Conservation (phyloP, 768 basidiomycete genomes). For the Mycena galopus region DNA sequence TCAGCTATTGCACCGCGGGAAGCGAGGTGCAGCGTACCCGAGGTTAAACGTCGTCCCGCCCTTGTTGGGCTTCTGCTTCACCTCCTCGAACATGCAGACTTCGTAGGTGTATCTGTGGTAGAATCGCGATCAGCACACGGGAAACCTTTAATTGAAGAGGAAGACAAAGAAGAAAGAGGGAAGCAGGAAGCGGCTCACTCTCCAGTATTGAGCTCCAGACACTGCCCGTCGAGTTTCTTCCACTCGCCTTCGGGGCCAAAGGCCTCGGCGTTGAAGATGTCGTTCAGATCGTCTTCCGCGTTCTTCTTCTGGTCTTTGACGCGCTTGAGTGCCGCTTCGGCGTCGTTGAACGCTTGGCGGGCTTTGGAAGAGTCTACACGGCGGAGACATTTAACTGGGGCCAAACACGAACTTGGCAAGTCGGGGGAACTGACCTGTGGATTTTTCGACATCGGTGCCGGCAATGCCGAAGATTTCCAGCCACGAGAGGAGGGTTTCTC, state of each 20-base stretch:
- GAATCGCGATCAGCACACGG: not conserved
- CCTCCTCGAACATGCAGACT: conserved; percentile 91
- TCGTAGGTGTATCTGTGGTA: conserved; percentile 88
- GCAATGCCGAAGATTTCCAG: conserved; percentile 75
- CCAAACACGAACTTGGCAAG: not conserved
- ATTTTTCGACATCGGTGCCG: conserved; percentile 50
- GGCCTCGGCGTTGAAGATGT: conserved; percentile 72
- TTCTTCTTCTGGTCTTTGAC: conserved; percentile 66
- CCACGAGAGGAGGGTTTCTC: conserved; percentile 70
- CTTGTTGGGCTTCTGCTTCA: conserved; percentile 88
- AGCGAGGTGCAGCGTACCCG: conserved; percentile 70
- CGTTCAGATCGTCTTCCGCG: conserved; percentile 68
- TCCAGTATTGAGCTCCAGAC: conserved; percentile 86
- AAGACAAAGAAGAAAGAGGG: no score
- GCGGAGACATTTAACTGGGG: not conserved
- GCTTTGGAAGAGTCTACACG: conserved; percentile 69
- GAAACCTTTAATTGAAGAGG: not conserved
- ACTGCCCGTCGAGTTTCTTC: conserved; percentile 92
- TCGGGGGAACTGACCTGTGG: conserved; percentile 55
- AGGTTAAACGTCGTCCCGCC: conserved; percentile 83
- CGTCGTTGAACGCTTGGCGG: conserved; percentile 71
- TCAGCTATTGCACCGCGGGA: not conserved
- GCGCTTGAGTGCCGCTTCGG: conserved; percentile 69
- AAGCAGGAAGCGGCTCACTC: conserved; percentile 71
- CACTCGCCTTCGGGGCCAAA: conserved; percentile 92